A percentile compares a stretch with the other conserved stretches of the same genome.
These are phyloP conservation scores for Lizonia empirigonia DNA, from an alignment of 2,329 filamentous ascomycete genomes.

Conservation along the genomic window DNA sequence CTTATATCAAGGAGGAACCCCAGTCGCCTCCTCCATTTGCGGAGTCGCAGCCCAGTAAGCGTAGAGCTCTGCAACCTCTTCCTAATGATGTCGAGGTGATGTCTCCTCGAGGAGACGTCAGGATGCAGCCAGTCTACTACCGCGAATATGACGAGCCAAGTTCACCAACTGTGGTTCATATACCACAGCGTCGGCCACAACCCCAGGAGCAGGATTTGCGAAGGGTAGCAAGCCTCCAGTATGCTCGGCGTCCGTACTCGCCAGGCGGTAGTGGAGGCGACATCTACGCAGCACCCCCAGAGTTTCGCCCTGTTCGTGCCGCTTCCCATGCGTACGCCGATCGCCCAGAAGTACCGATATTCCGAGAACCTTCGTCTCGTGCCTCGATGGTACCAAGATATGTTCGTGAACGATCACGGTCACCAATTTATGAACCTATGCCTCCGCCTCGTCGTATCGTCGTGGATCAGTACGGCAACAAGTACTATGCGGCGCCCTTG, in stretches of 20 bases:
- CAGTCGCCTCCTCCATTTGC: conserved; percentile 65
- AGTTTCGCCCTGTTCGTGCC: conserved; percentile 47
- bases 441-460: conserved; percentile 68
- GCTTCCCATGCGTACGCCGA: conserved; percentile 52
- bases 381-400: conserved; percentile 47
- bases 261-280: conserved; percentile 39
- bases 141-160: conserved; percentile 51
- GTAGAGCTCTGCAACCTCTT: conserved; percentile 46
- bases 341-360: conserved; percentile 43
- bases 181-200: conserved; percentile 48
- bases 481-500: conserved; percentile 68
- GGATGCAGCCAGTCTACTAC: conserved; percentile 56
- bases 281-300: conserved; percentile 46
- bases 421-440: conserved; percentile 52
- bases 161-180: conserved; percentile 48
- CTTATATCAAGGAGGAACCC: conserved; percentile 67
- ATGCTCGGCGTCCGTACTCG: conserved; percentile 53
- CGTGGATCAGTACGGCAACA: conserved; percentile 81
- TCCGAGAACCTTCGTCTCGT: conserved; percentile 48
- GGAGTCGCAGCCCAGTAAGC: conserved; percentile 48
- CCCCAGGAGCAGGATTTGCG: conserved; percentile 55
- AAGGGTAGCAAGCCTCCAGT: conserved; percentile 55
- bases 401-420: conserved; percentile 51
- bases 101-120: conserved; percentile 45
- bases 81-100: conserved; percentile 48